These are phyloP conservation scores for Wickerhamomyces silvicola DNA, from an alignment of 805 yeast species.

Conservation along the genomic window DNA sequence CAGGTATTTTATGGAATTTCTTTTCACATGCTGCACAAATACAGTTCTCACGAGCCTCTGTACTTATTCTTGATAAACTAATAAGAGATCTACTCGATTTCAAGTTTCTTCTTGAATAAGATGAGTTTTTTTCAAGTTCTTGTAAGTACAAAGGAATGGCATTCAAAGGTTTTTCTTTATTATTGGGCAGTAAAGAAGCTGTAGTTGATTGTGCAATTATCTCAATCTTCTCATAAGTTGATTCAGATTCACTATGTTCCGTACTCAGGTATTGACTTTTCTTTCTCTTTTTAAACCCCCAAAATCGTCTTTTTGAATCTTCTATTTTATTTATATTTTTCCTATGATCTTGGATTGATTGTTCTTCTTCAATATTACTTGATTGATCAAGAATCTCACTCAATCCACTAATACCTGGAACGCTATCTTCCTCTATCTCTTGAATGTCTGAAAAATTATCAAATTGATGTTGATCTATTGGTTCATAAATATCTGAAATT, in stretches of 20 bases:
- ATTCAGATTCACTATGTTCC: neutral
- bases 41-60: constrained; percentile 2
- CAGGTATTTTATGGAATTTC: constrained; percentile 3
- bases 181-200: no score
- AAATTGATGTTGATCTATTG: constrained; percentile 3
- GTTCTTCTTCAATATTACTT: neutral
- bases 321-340: no score
- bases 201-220: constrained; percentile 9
- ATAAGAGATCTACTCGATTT: constrained; percentile 3
- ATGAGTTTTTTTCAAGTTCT: constrained; percentile 4
- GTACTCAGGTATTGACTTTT: neutral
- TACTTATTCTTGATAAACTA: constrained; percentile 2
- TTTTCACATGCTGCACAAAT: constrained; percentile 2
- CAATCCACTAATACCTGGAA: no score
- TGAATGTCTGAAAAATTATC: constrained; percentile 4
- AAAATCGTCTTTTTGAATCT: constrained; percentile 2
- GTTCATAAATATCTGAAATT: neutral
- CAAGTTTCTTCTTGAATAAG: constrained; percentile 8
- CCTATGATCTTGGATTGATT: no score
- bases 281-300: constrained; percentile 1
- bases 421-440: neutral
- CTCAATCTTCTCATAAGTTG: constrained; percentile 5
- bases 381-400: neutral
- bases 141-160: no score
- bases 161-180: no score